Percentiles rank a stretch among this genome's conserved stretches.
Evolutionary conservation across 345 rosid genomes (phyloP).

Genomic region (Firmiana major): DNA sequence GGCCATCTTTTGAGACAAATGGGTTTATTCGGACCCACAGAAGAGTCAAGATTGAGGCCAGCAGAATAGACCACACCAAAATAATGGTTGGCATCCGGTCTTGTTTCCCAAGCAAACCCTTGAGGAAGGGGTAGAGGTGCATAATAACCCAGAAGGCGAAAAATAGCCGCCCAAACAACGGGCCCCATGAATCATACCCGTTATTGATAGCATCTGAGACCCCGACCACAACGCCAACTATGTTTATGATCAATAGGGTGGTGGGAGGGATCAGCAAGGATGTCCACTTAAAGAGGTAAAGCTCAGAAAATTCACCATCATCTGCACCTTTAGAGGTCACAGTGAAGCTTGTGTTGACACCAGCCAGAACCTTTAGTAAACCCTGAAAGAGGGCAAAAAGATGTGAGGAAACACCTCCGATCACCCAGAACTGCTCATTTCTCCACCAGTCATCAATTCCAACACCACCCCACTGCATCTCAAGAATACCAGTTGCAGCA

Average conservation of each 20-base stretch:
- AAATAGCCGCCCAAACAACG: conserved; percentile 87
- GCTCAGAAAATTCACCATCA: conserved; percentile 90
- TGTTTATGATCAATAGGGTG: conserved; percentile 78
- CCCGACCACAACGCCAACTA: conserved; percentile 84
- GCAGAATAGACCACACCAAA: conserved; percentile 90
- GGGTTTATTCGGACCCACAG: conserved; percentile 95
- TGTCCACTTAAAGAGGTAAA: conserved; percentile 97
- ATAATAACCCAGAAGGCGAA: conserved; percentile 92
- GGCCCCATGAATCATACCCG: conserved; percentile 99
- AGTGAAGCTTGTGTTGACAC: conserved; percentile 91
- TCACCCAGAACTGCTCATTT: conserved; percentile 99
- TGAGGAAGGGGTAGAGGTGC: conserved; percentile 97
- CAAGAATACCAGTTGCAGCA: conserved; percentile 90
- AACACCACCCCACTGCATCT: conserved; percentile 99
- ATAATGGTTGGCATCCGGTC: conserved; percentile 94
- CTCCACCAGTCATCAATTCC: conserved; percentile 99
- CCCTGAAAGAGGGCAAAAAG: conserved; percentile 95
- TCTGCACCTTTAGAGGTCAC: conserved; percentile 95
- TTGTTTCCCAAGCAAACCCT: conserved; percentile 93
- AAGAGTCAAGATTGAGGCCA: conserved; percentile 91
- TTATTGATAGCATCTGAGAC: conserved; percentile 94
- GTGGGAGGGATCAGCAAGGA: conserved; percentile 82
- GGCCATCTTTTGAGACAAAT: conserved; percentile 78
- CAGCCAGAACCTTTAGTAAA: conserved; percentile 91
- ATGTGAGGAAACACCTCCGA: conserved; percentile 94